A percentile compares a stretch with the other conserved stretches of the same genome.
phyloP scores from a whole-genome alignment of 805 yeast genomes.

The Ogataea glucozyma region DNA sequence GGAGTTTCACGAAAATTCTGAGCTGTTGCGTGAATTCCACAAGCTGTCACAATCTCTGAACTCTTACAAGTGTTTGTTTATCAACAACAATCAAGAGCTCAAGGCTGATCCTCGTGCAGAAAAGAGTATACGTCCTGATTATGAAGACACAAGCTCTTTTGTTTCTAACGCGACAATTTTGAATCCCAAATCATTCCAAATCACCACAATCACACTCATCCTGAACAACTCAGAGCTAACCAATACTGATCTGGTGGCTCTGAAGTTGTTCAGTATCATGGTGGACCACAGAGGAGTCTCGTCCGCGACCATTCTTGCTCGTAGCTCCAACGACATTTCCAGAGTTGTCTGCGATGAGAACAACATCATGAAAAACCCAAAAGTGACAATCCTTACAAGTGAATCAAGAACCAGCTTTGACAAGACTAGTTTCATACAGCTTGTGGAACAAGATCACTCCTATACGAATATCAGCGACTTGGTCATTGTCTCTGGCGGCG shows the following conservation, averaged over 20 bases:
- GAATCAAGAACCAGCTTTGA: slow-evolving; percentile 1
- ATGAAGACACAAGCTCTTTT: slow-evolving; percentile 15
- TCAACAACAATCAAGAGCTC: slow-evolving; percentile 30
- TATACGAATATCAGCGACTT: slow-evolving; percentile 22
- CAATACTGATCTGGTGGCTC: slow-evolving; percentile 24
- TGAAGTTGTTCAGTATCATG: slow-evolving; percentile 28
- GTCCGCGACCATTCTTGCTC: slow-evolving; percentile 14
- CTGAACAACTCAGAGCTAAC: slow-evolving; percentile 20
- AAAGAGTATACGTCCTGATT: background rate
- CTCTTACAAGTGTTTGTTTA: slow-evolving; percentile 26
- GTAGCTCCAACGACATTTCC: slow-evolving; percentile 11
- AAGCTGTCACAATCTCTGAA: slow-evolving; percentile 13
- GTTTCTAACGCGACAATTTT: slow-evolving; percentile 30
- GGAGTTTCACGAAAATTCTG: slow-evolving; percentile 21
- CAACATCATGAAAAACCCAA: slow-evolving; percentile 11
- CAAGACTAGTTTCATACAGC: slow-evolving; percentile 9
- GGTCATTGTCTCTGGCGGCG: slow-evolving; percentile 22
- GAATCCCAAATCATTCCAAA: slow-evolving; percentile 31
- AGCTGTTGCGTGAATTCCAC: slow-evolving; percentile 15
- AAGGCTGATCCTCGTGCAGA: background rate
- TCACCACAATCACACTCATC: slow-evolving; percentile 27
- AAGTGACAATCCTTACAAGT: slow-evolving; percentile 12
- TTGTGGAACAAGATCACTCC: slow-evolving; percentile 6
- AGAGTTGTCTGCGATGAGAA: slow-evolving; percentile 11
- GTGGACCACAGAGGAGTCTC: slow-evolving; percentile 23